A percentile compares a stretch with the other conserved stretches of the same genome.
These are phyloP conservation scores for Starmerella ratchasimensis DNA, from an alignment of 805 yeast species.

Conservation along the genomic window DNA sequence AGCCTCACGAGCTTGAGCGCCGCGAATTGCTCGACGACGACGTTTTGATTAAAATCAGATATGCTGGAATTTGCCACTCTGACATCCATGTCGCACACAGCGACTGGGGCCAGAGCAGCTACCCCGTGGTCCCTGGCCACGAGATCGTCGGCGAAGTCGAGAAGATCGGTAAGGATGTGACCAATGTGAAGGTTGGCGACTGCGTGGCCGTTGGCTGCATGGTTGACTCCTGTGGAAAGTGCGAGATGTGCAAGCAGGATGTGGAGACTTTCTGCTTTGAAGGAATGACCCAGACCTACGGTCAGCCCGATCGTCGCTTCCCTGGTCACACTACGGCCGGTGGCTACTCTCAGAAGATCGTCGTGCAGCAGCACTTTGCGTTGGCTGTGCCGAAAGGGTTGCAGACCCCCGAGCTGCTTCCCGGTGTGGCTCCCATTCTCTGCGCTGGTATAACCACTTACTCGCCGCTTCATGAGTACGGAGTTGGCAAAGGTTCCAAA, in stretches of 20 bases:
- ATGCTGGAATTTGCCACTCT: conserved; percentile 40
- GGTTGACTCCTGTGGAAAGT: conserved; percentile 43
- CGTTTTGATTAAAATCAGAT: conserved; percentile 24
- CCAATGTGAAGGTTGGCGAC: conserved; percentile 45
- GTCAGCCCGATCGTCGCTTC: conserved; percentile 30
- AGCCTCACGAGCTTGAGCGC: conserved; percentile 12
- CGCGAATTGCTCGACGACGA: conserved; percentile 19
- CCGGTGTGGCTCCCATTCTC: conserved; percentile 54
- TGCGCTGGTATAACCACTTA: conserved; percentile 68
- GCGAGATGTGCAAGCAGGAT: conserved; percentile 42
- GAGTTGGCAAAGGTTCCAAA: conserved; percentile 36
- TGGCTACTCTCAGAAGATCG: conserved; percentile 26
- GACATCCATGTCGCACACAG: conserved; percentile 41
- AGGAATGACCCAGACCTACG: conserved; percentile 38
- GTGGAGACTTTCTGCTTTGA: conserved; percentile 45
- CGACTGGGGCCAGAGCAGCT: conserved; percentile 35
- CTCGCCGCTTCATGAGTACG: conserved; percentile 44
- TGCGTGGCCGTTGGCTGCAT: conserved; percentile 75
- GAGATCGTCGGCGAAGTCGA: conserved; percentile 28
- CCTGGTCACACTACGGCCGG: conserved; percentile 46
- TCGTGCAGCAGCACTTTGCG: conserved; percentile 45
- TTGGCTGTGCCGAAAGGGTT: conserved; percentile 48
- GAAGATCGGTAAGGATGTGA: conserved; percentile 43
- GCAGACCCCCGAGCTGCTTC: conserved; percentile 29
- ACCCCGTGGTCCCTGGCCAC: conserved; percentile 37